Percentiles rank a stretch among this genome's conserved stretches.
phyloP scores from a whole-genome alignment of 257 asterid species.

The Jacaranda mimosifolia region DNA sequence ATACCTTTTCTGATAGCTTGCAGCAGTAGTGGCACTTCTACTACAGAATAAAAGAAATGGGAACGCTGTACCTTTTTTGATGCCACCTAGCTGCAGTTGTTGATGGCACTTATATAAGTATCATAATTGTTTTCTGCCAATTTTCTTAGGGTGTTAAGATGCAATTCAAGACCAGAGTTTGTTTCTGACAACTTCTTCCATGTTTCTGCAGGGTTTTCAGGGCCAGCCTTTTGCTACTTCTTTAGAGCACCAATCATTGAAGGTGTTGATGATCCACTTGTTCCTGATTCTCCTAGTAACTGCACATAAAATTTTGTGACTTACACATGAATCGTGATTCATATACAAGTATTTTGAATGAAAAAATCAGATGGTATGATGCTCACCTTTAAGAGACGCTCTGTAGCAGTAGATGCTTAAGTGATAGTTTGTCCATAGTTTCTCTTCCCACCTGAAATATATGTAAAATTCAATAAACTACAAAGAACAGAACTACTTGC shows the following conservation, averaged over 20 bases:
- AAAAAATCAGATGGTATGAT: constrained; percentile 10
- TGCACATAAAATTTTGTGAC: constrained; percentile 42
- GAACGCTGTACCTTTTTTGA: constrained; percentile 67
- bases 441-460: constrained; percentile 84
- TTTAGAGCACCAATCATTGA: constrained; percentile 99
- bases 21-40: too few species aligned
- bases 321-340: constrained; percentile 13
- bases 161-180: constrained; percentile 76
- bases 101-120: constrained; percentile 61
- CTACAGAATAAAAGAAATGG: background rate
- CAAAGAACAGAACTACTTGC: background rate
- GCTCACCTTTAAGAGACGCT: constrained; percentile 67
- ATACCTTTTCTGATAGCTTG: too few species aligned
- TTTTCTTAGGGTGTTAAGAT: constrained; percentile 65
- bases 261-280: constrained; percentile 97
- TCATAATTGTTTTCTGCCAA: constrained; percentile 65
- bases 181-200: constrained; percentile 89
- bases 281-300: constrained; percentile 98
- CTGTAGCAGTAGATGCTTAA: constrained; percentile 67
- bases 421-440: constrained; percentile 78
- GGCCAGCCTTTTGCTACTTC: constrained; percentile 96
- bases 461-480: background rate
- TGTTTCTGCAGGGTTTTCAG: constrained; percentile 71
- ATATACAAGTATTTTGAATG: background rate
- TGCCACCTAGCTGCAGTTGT: constrained; percentile 66